phyloP scores from a whole-genome alignment of 345 rosid genomes.

The Trapa bicornis region DNA sequence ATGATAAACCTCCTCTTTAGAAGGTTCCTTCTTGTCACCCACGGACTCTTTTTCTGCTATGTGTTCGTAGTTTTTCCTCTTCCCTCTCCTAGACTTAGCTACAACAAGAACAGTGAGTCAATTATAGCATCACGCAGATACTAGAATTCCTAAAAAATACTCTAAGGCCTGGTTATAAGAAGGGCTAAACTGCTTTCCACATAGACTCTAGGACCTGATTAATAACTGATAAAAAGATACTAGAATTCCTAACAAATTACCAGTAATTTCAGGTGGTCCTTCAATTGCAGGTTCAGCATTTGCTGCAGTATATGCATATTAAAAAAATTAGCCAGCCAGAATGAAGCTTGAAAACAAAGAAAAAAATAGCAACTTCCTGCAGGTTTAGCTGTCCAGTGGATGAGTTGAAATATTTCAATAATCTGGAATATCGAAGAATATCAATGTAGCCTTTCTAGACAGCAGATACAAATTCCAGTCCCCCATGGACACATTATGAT shows the following conservation, averaged over 20 bases:
- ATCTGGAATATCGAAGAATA: not conserved
- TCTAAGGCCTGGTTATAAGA: no score
- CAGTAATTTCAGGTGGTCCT: constrained; percentile 1
- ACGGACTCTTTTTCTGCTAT: constrained; percentile 7
- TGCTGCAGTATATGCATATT: not conserved
- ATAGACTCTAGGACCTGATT: not conserved
- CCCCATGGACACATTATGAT: not conserved
- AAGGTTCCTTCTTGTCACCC: constrained; percentile 16
- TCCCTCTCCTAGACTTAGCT: constrained; percentile 27
- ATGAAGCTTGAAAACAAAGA: not conserved
- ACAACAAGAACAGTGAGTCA: constrained; percentile 4
- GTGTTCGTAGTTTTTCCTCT: constrained; percentile 20
- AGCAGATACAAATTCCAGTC: not conserved
- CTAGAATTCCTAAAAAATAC: no score
- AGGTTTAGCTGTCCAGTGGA: not conserved
- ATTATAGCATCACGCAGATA: not conserved
- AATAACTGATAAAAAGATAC: not conserved
- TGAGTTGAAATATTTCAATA: not conserved
- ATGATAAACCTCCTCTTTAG: constrained; percentile 32
- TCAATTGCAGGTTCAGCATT: not conserved
- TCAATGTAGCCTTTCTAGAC: not conserved
- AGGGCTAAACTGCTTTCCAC: not conserved
- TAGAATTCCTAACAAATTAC: not conserved
- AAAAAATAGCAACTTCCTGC: not conserved
- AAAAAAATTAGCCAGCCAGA: not conserved